Percentiles rank a stretch among this genome's conserved stretches.
Evolutionary conservation across 352 stramenopile species (phyloP).

Genomic region (Phytopythium aichiense): DNA sequence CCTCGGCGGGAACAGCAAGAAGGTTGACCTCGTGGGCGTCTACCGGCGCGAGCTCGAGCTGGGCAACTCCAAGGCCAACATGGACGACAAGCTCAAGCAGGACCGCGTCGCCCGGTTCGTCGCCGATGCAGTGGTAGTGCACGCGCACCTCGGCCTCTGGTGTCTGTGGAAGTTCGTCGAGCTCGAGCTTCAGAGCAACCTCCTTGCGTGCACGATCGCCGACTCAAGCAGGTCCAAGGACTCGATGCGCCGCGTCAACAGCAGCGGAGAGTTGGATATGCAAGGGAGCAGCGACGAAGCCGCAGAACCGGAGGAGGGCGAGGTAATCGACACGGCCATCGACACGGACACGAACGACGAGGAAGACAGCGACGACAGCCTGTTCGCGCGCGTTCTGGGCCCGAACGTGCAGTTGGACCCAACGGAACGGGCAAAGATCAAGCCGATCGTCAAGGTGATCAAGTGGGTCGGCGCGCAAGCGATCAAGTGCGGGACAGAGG

Average conservation of each 20-base stretch:
- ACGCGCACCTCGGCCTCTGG: conserved; percentile 64
- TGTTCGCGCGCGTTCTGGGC: conserved; percentile 26
- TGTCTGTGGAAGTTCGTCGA: conserved; percentile 82
- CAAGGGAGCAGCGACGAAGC: conserved; percentile 18
- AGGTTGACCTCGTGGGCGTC: conserved; percentile 57
- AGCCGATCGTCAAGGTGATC: conserved; percentile 55
- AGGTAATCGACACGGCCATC: conserved; percentile 11
- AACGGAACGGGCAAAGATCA: conserved; percentile 27
- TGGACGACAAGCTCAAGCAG: conserved; percentile 74
- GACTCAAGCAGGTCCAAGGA: conserved; percentile 35
- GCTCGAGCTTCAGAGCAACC: conserved; percentile 64
- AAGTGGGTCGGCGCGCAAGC: conserved; percentile 33
- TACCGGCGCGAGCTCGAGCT: conserved; percentile 63
- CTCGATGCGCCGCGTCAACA: conserved; percentile 19
- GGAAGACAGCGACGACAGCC: conserved; percentile 9
- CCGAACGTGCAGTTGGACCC: conserved; percentile 34
- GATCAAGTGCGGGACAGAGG: conserved; percentile 23
- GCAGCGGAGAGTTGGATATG: conserved; percentile 15
- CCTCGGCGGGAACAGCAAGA: conserved; percentile 60
- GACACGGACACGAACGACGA: conserved; percentile 13
- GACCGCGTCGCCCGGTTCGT: conserved; percentile 72
- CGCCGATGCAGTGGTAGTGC: conserved; percentile 54
- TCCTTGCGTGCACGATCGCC: conserved; percentile 64
- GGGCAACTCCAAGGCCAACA: conserved; percentile 64
- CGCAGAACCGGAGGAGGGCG: conserved; percentile 28